phyloP scores from a whole-genome alignment of 306 rosid genomes.

The Pterocarpus santalinus region DNA sequence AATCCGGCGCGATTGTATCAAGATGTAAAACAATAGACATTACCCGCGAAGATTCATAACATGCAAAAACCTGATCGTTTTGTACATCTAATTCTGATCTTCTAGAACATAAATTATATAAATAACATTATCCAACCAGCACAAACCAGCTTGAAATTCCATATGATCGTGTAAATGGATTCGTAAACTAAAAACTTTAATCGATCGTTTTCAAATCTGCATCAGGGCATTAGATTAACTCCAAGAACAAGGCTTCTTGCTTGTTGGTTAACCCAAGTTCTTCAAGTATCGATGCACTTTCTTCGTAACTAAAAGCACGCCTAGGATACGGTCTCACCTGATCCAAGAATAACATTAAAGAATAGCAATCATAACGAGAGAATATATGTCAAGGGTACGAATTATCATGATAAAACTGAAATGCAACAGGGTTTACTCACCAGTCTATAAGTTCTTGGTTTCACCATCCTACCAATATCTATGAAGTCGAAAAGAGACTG shows the following conservation, averaged over 20 bases:
- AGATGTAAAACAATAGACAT: too few relatives aligned
- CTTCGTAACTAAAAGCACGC: conserved; percentile 80
- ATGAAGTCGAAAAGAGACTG: conserved; percentile 90
- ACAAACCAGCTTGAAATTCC: conserved; percentile 49
- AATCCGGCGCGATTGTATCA: too few relatives aligned
- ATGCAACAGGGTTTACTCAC: conserved; percentile 58
- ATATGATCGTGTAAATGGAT: conserved; percentile 41
- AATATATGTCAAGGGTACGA: neutral
- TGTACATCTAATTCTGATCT: conserved; percentile 15
- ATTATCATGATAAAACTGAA: conserved; percentile 8
- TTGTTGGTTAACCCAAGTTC: conserved; percentile 89
- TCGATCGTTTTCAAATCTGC: conserved; percentile 47
- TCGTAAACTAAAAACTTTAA: conserved; percentile 49
- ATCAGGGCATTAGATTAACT: conserved; percentile 62
- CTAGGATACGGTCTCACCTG: conserved; percentile 98
- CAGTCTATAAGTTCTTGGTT: conserved; percentile 90
- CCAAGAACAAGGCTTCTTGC: conserved; percentile 94
- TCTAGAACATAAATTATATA: neutral
- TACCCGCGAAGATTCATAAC: neutral
- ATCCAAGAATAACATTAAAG: conserved; percentile 27
- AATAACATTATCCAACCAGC: conserved; percentile 39
- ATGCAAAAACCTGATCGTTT: neutral
- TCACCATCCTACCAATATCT: conserved; percentile 80
- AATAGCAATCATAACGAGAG: neutral
- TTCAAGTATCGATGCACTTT: conserved; percentile 64